Conservation (phyloP, 257 asterid genomes). For the Solanum virginianum region DNA sequence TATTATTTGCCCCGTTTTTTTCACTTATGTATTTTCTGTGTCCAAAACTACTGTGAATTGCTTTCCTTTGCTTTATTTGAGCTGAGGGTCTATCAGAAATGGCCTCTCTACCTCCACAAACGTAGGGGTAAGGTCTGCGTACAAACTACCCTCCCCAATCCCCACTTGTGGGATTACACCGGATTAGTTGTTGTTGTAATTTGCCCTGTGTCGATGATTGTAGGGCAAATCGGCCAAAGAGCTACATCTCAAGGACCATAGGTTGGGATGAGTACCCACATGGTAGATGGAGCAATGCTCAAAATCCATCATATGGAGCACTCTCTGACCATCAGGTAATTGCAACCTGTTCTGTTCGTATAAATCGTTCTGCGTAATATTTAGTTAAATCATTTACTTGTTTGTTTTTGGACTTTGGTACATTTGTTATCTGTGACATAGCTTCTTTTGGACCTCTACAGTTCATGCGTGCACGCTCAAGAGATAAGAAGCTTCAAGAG, state of each 20-base stretch:
- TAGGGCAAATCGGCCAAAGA: conserved; percentile 99
- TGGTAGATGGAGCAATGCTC: conserved; percentile 97
- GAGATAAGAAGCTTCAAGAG: conserved; percentile 68
- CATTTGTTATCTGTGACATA: background rate
- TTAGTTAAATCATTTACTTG: background rate
- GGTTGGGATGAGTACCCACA: conserved; percentile 95
- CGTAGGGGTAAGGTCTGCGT: background rate
- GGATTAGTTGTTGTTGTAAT: background rate
- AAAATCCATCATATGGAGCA: conserved; percentile 84
- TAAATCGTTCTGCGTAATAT: background rate
- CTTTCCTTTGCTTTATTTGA: background rate
- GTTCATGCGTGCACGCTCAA: conserved; percentile 89
- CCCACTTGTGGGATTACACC: background rate
- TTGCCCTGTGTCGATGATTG: conserved; percentile 3
- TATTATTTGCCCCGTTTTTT: background rate
- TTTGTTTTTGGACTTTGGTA: background rate
- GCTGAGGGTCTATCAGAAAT: background rate
- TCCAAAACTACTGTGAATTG: background rate
- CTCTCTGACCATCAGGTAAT: conserved; percentile 82
- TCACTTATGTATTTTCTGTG: background rate
- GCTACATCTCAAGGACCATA: conserved; percentile 84
- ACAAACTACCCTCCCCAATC: background rate
- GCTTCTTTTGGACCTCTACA: conserved; percentile 16
- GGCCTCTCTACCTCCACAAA: background rate
- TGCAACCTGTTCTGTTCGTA: background rate